Conservation (phyloP, 805 yeast genomes). For the Wickerhamiella sorbophila region DNA sequence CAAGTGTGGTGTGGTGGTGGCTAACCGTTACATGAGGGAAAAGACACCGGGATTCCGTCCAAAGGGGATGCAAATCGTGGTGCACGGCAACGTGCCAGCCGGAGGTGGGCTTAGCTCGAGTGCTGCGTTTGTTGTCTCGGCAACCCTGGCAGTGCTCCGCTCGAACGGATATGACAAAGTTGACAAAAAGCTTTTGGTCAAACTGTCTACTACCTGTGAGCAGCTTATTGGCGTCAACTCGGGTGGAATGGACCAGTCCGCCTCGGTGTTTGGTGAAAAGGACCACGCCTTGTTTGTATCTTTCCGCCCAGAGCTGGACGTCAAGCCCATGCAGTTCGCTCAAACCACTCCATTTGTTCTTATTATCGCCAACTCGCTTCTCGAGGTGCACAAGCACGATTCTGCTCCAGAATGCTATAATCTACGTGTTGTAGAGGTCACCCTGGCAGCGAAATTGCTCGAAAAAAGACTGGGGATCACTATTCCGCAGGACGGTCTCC, state of each 20-base stretch:
- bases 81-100: conserved; percentile 55
- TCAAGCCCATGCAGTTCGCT: conserved; percentile 42
- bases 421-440: conserved; percentile 57
- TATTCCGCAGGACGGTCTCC: conserved; percentile 35
- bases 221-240: conserved; percentile 61
- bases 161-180: conserved; percentile 36
- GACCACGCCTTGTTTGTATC: conserved; percentile 45
- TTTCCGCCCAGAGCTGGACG: conserved; percentile 45
- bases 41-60: conserved; percentile 20
- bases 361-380: conserved; percentile 49
- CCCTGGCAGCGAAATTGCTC: conserved; percentile 47
- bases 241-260: conserved; percentile 74
- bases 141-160: conserved; percentile 41
- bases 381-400: conserved; percentile 49
- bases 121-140: conserved; percentile 57
- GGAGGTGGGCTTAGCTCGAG: conserved; percentile 61
- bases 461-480: conserved; percentile 35
- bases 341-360: conserved; percentile 33
- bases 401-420: conserved; percentile 60
- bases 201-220: conserved; percentile 50
- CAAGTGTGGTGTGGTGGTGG: conserved; percentile 50
- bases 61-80: conserved; percentile 37
- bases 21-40: conserved; percentile 34
- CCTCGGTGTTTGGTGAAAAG: conserved; percentile 48
- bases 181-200: conserved; percentile 38